Conservation (phyloP, 2,329 filamentous ascomycete species). For the Stagonosporopsis vannaccii region DNA sequence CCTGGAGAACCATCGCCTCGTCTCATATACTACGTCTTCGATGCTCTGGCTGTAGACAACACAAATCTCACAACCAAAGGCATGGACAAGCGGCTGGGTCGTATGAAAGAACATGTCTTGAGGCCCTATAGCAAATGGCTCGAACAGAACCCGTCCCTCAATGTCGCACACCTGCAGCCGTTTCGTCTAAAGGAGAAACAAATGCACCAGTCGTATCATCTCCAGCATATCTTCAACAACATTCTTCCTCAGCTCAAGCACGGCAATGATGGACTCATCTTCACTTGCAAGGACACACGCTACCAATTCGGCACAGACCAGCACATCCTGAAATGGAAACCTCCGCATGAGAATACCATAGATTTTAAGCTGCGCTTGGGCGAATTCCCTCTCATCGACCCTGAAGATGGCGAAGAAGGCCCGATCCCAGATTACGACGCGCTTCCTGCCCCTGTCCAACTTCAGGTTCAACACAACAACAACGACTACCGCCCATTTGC, state of each 20-base stretch:
- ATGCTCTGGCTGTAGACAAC: slow-evolving; percentile 84
- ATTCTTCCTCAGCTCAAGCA: slow-evolving; percentile 85
- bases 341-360: slow-evolving; percentile 91
- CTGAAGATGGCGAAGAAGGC: slow-evolving; percentile 72
- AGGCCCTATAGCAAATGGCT: slow-evolving; percentile 72
- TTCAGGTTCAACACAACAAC: slow-evolving; percentile 74
- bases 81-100: slow-evolving; percentile 86
- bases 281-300: slow-evolving; percentile 87
- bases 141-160: slow-evolving; percentile 60
- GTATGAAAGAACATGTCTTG: slow-evolving; percentile 81
- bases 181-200: slow-evolving; percentile 88
- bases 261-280: slow-evolving; percentile 96
- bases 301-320: slow-evolving; percentile 92
- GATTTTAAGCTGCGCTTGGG: slow-evolving; percentile 83
- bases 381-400: slow-evolving; percentile 75
- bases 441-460: slow-evolving; percentile 70
- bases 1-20: slow-evolving; percentile 67
- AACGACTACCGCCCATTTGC: slow-evolving; percentile 71
- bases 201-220: slow-evolving; percentile 87
- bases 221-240: slow-evolving; percentile 79
- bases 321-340: slow-evolving; percentile 98
- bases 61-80: slow-evolving; percentile 78
- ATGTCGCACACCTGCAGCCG: slow-evolving; percentile 57
- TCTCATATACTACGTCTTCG: slow-evolving; percentile 89
- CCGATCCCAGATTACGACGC: slow-evolving; percentile 78